These are phyloP conservation scores for Pythium pyrilobum DNA, from an alignment of 352 stramenopile genomes.

Conservation along the genomic window DNA sequence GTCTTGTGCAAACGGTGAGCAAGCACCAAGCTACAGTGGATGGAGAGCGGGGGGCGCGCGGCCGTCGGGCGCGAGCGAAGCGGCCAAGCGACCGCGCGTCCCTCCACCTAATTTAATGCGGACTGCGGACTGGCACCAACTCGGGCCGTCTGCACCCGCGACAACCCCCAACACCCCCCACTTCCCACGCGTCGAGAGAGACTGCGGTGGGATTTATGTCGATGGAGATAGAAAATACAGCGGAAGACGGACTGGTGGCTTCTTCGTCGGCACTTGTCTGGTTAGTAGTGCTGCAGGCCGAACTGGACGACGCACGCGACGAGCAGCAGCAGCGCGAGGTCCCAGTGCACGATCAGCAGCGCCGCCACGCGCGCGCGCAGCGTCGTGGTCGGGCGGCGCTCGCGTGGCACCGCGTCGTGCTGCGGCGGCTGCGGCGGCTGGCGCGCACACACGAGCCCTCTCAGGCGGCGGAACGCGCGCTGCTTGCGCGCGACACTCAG, in stretches of 20 bases:
- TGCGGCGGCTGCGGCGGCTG: not conserved
- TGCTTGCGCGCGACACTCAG: slow-evolving; percentile 33
- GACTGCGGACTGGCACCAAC: not conserved
- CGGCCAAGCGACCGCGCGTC: not conserved
- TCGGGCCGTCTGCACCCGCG: not conserved
- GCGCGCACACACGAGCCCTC: slow-evolving; percentile 9
- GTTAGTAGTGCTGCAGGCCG: too few relatives aligned
- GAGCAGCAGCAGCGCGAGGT: slow-evolving; percentile 19
- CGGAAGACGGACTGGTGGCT: too few relatives aligned
- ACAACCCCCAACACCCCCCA: not conserved
- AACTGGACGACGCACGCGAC: slow-evolving; percentile 8
- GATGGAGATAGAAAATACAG: slow-evolving; percentile 3
- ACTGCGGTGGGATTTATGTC: not conserved
- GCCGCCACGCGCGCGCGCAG: not conserved
- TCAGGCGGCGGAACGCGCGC: slow-evolving; percentile 37
- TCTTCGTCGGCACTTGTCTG: too few relatives aligned
- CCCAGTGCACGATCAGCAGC: slow-evolving; percentile 15
- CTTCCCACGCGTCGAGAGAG: not conserved
- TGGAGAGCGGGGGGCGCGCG: not conserved
- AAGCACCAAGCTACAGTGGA: too few relatives aligned
- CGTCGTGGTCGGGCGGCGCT: not conserved
- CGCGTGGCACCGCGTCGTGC: not conserved
- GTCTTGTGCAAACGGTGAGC: too few relatives aligned
- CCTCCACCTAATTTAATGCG: slow-evolving; percentile 19
- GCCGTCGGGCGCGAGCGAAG: not conserved